A percentile compares a stretch with the other conserved stretches of the same genome.
These are phyloP conservation scores for Heliamphora exappendiculata DNA, from an alignment of 148 eudicot species.

Conservation along the genomic window DNA sequence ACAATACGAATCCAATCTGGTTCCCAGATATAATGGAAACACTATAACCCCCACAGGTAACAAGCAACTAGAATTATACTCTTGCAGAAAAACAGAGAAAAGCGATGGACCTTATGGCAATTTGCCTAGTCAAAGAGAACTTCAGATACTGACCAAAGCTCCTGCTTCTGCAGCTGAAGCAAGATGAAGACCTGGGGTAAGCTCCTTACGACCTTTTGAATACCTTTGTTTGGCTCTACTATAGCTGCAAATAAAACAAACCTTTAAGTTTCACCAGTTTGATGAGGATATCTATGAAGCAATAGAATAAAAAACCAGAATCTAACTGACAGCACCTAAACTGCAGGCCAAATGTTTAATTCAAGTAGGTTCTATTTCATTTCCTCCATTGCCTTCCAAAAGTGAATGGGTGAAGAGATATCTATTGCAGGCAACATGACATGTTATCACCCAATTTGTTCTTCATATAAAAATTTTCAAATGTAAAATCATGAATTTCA, in stretches of 20 bases:
- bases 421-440: neutral
- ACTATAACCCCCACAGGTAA: neutral
- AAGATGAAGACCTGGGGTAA: conserved; percentile 76
- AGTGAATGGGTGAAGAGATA: neutral
- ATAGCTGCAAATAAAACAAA: conserved; percentile 44
- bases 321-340: neutral
- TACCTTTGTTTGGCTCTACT: conserved; percentile 87
- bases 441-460: neutral
- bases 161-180: conserved; percentile 99
- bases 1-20: neutral
- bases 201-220: conserved; percentile 42
- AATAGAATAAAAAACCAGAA: neutral
- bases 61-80: neutral
- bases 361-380: neutral
- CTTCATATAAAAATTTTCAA: neutral
- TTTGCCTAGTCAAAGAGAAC: neutral
- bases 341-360: neutral
- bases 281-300: neutral
- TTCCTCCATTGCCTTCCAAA: neutral
- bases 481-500: neutral
- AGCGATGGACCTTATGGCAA: neutral
- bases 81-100: neutral
- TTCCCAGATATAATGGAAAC: neutral
- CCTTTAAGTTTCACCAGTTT: neutral
- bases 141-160: conserved; percentile 64